Base-by-base conservation (phyloP, 306 rosid species). In the Chamaecrista fasciculata region DNA sequence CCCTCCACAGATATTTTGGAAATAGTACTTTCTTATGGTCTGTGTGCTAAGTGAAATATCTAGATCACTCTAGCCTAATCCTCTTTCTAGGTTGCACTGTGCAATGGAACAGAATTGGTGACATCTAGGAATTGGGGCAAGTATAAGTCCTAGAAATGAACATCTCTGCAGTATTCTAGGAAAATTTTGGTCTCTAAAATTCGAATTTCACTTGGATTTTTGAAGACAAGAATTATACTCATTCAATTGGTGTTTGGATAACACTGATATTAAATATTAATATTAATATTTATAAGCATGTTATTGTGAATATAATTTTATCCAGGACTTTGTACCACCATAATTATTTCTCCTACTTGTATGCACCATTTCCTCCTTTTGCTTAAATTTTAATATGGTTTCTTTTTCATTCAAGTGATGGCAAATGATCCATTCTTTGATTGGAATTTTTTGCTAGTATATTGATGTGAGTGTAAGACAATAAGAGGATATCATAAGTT, bases 21-120 rank as follows among this genome's bases (percentile, higher is more conserved):
- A 51, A 67, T 51, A 46, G 39, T 48, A 46, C 49, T 28, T 66
- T 40, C 21, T 60, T 53, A 33, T 59, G 62, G 73, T 64, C 58
- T 67, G 58, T 59, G 48, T 76, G 50, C 63, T 19, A 40, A 56
- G 46, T 34, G 33, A 71, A 51, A 72, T 29, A 25, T 52, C 28
- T 61, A 46, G 15, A 42, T 39, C 63, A 50, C 60, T 69, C 43
- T 51, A 50, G 44, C 44, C 26, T 52, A 46, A 47, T 63, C 60
- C 8, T 42, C 2, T 42, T 5, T 9, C 52, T 42, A 42, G 6
- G 19, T 28, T 62, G 12, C 33, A 39, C 14, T 39, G 6, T 39
- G 51, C 28, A 8, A 26, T 40, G 51, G 6, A 23, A 11, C 16
- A 23, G 12, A 62, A 62, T 21, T 12, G 51, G 2, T 7, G 11